These are phyloP conservation scores for Cyphellophora attinorum DNA, from an alignment of 2,329 filamentous ascomycete species.

Conservation along the genomic window DNA sequence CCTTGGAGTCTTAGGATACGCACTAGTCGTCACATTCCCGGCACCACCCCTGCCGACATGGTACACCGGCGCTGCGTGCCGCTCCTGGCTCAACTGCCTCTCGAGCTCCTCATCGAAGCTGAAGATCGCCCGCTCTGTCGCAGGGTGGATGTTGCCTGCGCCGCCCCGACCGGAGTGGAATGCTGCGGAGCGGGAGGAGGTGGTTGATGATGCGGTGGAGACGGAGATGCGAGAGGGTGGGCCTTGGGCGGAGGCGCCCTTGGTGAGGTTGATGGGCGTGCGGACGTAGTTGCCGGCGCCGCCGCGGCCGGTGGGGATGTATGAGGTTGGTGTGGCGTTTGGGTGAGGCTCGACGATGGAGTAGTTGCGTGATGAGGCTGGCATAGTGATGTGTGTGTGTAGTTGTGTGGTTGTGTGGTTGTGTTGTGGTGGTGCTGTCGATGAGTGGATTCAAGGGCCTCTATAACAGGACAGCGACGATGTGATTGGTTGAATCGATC, in stretches of 20 bases:
- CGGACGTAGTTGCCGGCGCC: conserved; percentile 55
- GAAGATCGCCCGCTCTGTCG: conserved; percentile 49
- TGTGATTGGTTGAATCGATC: background rate
- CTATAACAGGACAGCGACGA: too few relatives aligned
- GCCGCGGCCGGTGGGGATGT: conserved; percentile 49
- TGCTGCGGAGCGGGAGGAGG: conserved; percentile 28
- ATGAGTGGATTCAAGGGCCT: too few relatives aligned
- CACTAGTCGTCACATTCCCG: conserved; percentile 36
- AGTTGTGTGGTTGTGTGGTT: conserved; percentile 7
- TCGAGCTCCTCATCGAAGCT: conserved; percentile 59
- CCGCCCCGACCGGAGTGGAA: conserved; percentile 44
- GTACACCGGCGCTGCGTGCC: conserved; percentile 50
- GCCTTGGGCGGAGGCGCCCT: conserved; percentile 31
- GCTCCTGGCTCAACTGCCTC: conserved; percentile 43
- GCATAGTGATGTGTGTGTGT: conserved; percentile 17
- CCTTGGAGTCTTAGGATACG: background rate
- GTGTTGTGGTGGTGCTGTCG: conserved; percentile 2
- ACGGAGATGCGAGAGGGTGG: conserved; percentile 41
- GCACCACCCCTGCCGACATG: conserved; percentile 54
- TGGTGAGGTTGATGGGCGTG: conserved; percentile 41
- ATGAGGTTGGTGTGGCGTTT: conserved; percentile 35
- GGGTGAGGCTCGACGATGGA: conserved; percentile 54
- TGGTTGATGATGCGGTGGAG: conserved; percentile 24
- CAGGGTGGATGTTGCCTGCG: conserved; percentile 44
- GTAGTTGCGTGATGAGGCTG: conserved; percentile 31